These are phyloP conservation scores for Fonticula alba DNA, from an alignment of 78 protist species.

Conservation along the genomic window DNA sequence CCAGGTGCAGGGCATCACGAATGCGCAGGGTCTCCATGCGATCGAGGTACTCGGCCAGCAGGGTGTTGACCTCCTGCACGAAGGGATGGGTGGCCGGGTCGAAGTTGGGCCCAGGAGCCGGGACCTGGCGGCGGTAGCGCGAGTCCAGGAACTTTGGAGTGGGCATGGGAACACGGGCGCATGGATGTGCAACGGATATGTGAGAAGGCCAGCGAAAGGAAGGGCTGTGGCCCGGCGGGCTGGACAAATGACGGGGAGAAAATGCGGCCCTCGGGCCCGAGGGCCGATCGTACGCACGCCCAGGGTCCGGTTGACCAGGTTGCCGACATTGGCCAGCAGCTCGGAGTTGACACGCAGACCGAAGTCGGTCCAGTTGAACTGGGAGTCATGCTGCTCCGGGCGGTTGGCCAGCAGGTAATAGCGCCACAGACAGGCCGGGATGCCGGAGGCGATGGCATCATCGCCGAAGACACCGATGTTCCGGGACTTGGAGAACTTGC, in stretches of 20 bases:
- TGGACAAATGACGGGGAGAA: not conserved
- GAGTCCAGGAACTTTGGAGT: constrained; percentile 1
- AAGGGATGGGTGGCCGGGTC: not conserved
- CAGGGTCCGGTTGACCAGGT: constrained; percentile 48
- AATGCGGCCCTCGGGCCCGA: constrained; percentile 6
- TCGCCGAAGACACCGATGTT: constrained; percentile 74
- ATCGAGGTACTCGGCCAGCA: no score
- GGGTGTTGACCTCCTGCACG: no score
- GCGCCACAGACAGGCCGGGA: constrained; percentile 50
- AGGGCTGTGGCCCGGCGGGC: not conserved
- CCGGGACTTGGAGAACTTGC: constrained; percentile 57
- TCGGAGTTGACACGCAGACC: constrained; percentile 34
- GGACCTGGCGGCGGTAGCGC: not conserved
- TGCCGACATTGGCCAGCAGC: constrained; percentile 62
- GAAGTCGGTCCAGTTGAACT: constrained; percentile 14
- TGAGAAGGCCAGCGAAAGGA: constrained; percentile 7
- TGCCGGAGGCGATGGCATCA: constrained; percentile 38
- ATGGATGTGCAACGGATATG: not conserved
- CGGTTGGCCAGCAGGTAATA: constrained; percentile 49
- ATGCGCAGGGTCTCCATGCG: no score
- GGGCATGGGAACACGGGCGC: constrained; percentile 1
- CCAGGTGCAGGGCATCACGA: no score
- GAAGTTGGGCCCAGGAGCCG: not conserved
- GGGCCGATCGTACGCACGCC: not conserved
- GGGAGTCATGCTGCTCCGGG: constrained; percentile 30